Evolutionary conservation across 331 rosid species (phyloP).

Genomic region (Malus hybrid): DNA sequence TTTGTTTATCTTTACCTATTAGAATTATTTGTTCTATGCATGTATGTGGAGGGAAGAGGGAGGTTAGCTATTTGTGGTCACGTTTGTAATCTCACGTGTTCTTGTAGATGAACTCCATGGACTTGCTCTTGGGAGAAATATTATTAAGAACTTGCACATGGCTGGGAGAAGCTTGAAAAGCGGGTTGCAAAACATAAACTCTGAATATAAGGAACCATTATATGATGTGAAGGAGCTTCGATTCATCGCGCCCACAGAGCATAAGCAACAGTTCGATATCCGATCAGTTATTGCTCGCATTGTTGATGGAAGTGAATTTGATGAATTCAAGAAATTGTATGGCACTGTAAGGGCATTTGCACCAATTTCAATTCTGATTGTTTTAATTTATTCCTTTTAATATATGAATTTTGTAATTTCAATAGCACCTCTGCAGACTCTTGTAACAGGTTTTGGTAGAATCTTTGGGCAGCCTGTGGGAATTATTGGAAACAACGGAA

Average conservation of each 20-base stretch:
- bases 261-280: conserved; percentile 78
- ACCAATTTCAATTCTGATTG: conserved; percentile 20
- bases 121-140: conserved; percentile 80
- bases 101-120: conserved; percentile 82
- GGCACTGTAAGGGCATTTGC: conserved; percentile 76
- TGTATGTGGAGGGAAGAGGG: not conserved
- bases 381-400: conserved; percentile 3
- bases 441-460: conserved; percentile 88
- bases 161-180: conserved; percentile 54
- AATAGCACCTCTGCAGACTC: conserved; percentile 59
- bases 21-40: not conserved
- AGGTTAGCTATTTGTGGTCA: not conserved
- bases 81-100: conserved; percentile 5
- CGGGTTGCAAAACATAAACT: conserved; percentile 30
- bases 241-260: conserved; percentile 84
- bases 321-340: conserved; percentile 94
- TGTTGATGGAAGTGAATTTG: conserved; percentile 96
- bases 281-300: conserved; percentile 83
- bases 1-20: not conserved
- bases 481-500: conserved; percentile 89
- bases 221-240: conserved; percentile 71
- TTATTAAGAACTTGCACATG: conserved; percentile 83
- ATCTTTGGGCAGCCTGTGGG: conserved; percentile 94
- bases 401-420: not conserved
- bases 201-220: conserved; percentile 56